Evolutionary conservation across 495 filamentous ascomycete genomes (phyloP).

Genomic region (Jackrogersella multiformis): DNA sequence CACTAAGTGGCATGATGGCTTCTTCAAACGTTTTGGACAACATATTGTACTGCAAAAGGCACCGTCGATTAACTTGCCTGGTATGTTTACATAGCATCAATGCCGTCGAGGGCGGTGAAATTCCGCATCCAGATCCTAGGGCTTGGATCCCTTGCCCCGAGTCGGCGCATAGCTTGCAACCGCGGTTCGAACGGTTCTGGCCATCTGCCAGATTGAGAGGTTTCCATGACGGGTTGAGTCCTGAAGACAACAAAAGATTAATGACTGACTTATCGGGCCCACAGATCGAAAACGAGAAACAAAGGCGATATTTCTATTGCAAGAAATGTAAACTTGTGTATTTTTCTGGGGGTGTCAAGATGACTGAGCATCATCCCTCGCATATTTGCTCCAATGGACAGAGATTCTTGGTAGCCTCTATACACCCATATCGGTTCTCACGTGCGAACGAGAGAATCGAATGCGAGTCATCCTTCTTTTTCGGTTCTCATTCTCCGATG

Average conservation of each 20-base stretch:
- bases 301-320: background rate
- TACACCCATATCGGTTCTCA: background rate
- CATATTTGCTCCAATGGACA: constrained; percentile 16
- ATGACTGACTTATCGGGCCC: background rate
- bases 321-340: constrained; percentile 1
- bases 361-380: constrained; percentile 7
- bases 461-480: background rate
- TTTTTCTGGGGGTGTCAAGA: background rate
- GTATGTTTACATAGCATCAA: constrained; percentile 29
- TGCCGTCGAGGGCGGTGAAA: background rate
- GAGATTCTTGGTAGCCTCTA: background rate
- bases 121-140: background rate
- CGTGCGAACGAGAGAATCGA: background rate
- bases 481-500: background rate
- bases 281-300: background rate
- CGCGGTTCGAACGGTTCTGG: background rate
- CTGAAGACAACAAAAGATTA: background rate
- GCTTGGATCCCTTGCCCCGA: constrained; percentile 1
- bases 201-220: background rate
- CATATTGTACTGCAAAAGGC: background rate
- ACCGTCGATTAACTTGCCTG: constrained; percentile 12
- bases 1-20: background rate
- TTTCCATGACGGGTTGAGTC: constrained; percentile 14
- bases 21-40: background rate
- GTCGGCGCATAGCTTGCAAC: constrained; percentile 4